Evolutionary conservation across 2,329 filamentous ascomycete species (phyloP).

Genomic region (Thelonectria discophora): DNA sequence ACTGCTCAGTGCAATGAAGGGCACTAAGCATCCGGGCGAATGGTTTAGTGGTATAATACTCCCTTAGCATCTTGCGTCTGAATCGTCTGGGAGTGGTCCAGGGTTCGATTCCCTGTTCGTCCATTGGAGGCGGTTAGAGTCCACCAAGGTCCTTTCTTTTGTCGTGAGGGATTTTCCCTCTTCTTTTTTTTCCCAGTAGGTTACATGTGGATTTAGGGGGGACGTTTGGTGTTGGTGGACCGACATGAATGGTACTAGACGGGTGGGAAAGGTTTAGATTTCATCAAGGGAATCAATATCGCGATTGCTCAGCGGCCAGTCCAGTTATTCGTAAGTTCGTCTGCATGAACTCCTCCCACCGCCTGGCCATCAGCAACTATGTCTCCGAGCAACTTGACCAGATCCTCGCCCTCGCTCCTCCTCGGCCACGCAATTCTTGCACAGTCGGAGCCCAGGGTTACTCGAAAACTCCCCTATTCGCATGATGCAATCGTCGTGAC

Average conservation of each 20-base stretch:
- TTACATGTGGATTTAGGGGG: not conserved
- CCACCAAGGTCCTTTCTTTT: conserved; percentile 12
- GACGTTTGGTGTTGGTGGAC: not conserved
- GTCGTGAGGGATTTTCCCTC: not conserved
- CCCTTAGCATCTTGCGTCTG: conserved; percentile 4
- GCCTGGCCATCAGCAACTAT: no score
- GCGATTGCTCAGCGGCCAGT: no score
- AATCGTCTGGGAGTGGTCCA: conserved; percentile 8
- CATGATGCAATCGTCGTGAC: no score
- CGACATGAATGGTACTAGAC: not conserved
- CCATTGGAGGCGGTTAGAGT: conserved; percentile 2
- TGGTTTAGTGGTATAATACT: conserved; percentile 14
- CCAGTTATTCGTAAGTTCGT: no score
- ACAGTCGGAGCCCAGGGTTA: no score
- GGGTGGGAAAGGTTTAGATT: not conserved
- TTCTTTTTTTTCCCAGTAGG: not conserved
- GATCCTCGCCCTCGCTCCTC: no score
- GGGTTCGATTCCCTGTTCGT: conserved; percentile 18
- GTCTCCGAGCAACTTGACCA: no score
- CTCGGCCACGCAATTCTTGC: no score
- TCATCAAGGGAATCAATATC: not conserved
- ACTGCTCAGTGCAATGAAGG: conserved; percentile 13
- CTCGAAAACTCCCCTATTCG: no score
- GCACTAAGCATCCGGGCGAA: conserved; percentile 4
- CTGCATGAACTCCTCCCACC: no score